Evolutionary conservation across 148 eudicot species (phyloP).

Genomic region (Amaranthus cruentus): DNA sequence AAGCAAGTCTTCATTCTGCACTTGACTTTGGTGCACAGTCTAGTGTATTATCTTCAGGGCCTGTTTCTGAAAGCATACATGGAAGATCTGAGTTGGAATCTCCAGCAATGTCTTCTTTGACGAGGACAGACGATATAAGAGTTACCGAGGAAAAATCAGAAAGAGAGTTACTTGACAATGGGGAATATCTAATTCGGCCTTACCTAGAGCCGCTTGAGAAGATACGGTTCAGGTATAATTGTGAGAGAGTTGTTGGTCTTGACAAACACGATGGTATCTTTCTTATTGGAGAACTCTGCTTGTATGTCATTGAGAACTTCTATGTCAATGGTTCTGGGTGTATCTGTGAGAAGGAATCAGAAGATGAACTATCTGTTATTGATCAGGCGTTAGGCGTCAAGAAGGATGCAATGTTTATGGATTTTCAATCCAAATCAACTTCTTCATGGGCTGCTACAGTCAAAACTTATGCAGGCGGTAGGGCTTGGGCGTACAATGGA

Average conservation of each 20-base stretch:
- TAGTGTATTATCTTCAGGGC: conserved; percentile 46
- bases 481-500: conserved; percentile 98
- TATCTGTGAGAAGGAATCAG: conserved; percentile 89
- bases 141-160: conserved; percentile 65
- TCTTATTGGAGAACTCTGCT: conserved; percentile 85
- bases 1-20: conserved; percentile 79
- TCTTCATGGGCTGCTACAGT: conserved; percentile 68
- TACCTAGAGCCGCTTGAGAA: conserved; percentile 79
- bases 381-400: conserved; percentile 97
- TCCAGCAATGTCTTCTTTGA: conserved; percentile 59
- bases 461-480: conserved; percentile 64
- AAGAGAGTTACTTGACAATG: conserved; percentile 84
- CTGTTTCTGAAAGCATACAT: conserved; percentile 57
- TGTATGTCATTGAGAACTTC: conserved; percentile 90
- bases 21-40: conserved; percentile 62
- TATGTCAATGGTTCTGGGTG: conserved; percentile 84
- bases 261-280: conserved; percentile 99
- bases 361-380: conserved; percentile 85
- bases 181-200: conserved; percentile 92
- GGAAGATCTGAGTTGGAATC: conserved; percentile 67
- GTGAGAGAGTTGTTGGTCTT: conserved; percentile 93
- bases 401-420: conserved; percentile 72
- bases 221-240: conserved; percentile 81
- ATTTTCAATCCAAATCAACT: conserved; percentile 79
- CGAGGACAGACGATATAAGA: conserved; percentile 56